Percentiles rank a stretch among this genome's conserved stretches.
Conservation (phyloP, 352 stramenopile genomes). For the Aphanomyces euteiches region DNA sequence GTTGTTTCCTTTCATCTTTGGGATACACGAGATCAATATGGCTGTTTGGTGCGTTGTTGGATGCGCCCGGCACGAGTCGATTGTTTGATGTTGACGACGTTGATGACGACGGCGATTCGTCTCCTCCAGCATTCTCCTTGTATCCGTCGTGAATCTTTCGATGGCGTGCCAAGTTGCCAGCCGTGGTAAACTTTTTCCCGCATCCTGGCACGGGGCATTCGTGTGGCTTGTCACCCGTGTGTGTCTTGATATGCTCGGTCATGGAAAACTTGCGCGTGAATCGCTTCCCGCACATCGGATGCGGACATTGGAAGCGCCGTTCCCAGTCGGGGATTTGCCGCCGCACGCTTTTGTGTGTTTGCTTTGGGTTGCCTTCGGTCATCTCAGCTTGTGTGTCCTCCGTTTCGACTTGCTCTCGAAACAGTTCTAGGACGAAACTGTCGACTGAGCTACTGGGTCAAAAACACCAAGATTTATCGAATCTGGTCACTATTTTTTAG, state of each 20-base stretch:
- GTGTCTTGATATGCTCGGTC: conserved; percentile 72
- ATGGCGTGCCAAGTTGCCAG: conserved; percentile 66
- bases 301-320: conserved; percentile 33
- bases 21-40: too few species aligned
- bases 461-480: too few species aligned
- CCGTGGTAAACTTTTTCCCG: conserved; percentile 66
- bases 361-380: neutral
- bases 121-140: neutral
- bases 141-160: conserved; percentile 45
- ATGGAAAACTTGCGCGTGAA: conserved; percentile 46
- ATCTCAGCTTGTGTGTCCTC: neutral
- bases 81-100: conserved; percentile 7
- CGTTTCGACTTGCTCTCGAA: conserved; percentile 20
- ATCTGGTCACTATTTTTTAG: too few species aligned
- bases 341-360: conserved; percentile 6
- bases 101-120: neutral
- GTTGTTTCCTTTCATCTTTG: too few species aligned
- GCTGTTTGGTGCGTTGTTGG: too few species aligned
- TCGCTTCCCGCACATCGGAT: conserved; percentile 29
- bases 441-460: neutral
- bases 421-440: conserved; percentile 22
- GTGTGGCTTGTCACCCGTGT: conserved; percentile 72
- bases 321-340: conserved; percentile 31
- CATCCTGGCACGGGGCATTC: conserved; percentile 50
- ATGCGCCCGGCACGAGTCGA: neutral